Evolutionary conservation across 2,329 filamentous ascomycete species (phyloP).

Genomic region (Aspergillus puulaauensis): DNA sequence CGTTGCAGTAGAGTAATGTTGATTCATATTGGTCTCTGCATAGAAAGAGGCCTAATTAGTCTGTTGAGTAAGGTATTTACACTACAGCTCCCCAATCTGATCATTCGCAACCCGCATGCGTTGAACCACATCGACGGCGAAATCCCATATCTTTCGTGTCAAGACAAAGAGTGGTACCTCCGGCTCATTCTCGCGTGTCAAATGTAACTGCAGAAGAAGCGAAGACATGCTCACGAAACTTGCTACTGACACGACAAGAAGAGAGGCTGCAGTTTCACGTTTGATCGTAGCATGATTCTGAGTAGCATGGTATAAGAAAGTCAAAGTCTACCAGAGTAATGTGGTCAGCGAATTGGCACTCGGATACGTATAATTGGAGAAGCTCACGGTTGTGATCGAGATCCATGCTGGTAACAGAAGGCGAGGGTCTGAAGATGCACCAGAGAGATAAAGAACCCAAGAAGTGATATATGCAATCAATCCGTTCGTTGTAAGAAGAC

Average conservation of each 20-base stretch:
- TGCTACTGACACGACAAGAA: slow-evolving; percentile 73
- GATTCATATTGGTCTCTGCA: neutral
- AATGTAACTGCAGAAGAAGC: slow-evolving; percentile 66
- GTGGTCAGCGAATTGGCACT: neutral
- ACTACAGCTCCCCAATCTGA: slow-evolving; percentile 25
- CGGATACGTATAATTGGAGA: neutral
- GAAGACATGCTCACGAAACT: slow-evolving; percentile 74
- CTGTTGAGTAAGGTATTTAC: neutral
- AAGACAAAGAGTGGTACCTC: slow-evolving; percentile 58
- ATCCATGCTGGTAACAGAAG: slow-evolving; percentile 77
- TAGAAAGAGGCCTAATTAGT: neutral
- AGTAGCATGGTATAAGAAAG: slow-evolving; percentile 72
- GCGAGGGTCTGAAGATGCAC: slow-evolving; percentile 68
- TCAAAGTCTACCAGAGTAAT: slow-evolving; percentile 60
- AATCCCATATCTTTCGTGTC: slow-evolving; percentile 44
- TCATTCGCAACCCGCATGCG: slow-evolving; percentile 36
- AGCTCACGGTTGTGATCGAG: slow-evolving; percentile 67
- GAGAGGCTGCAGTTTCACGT: slow-evolving; percentile 75
- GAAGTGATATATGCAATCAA: slow-evolving; percentile 75
- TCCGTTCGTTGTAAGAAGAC: slow-evolving; percentile 71
- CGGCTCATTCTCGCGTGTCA: slow-evolving; percentile 61
- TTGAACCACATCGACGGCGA: slow-evolving; percentile 33
- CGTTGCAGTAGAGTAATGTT: neutral
- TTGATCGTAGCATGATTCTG: slow-evolving; percentile 77
- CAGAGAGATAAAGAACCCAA: slow-evolving; percentile 68